A percentile compares a stretch with the other conserved stretches of the same genome.
These are phyloP conservation scores for Metschnikowia cubensis DNA, from an alignment of 805 yeast species.

Conservation along the genomic window DNA sequence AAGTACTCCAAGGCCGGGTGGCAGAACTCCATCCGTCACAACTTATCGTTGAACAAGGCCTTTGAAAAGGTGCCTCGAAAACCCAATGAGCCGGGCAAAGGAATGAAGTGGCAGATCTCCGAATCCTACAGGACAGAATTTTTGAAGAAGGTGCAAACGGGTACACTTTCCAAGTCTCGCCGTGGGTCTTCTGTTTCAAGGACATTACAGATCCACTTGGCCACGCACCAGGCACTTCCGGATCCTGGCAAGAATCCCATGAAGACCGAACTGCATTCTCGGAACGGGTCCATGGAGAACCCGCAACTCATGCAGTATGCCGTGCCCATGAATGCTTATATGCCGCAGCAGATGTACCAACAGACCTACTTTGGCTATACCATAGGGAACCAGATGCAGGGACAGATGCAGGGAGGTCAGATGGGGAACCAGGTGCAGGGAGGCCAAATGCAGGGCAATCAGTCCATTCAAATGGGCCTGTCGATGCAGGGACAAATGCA, in stretches of 20 bases:
- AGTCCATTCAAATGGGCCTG: neutral
- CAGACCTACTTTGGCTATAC: neutral
- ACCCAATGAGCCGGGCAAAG: slow-evolving; percentile 96
- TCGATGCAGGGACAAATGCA: neutral
- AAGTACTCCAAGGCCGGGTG: slow-evolving; percentile 92
- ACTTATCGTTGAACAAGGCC: slow-evolving; percentile 90
- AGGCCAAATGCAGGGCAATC: neutral
- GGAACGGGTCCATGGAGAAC: neutral
- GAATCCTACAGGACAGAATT: slow-evolving; percentile 82
- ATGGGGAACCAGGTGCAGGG: neutral
- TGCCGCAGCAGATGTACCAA: slow-evolving; percentile 4
- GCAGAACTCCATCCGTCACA: slow-evolving; percentile 98
- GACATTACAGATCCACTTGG: slow-evolving; percentile 72
- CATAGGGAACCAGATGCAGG: neutral
- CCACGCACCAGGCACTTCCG: slow-evolving; percentile 52
- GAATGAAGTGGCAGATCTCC: slow-evolving; percentile 98
- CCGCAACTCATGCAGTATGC: slow-evolving; percentile 1
- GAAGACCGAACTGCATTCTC: neutral
- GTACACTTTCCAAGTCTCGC: slow-evolving; percentile 67
- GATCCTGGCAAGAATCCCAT: slow-evolving; percentile 25
- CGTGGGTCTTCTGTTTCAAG: slow-evolving; percentile 80
- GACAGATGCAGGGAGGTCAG: slow-evolving; percentile 6
- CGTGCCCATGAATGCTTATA: neutral
- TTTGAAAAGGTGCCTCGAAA: slow-evolving; percentile 95
- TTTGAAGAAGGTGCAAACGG: slow-evolving; percentile 71